These are phyloP conservation scores for Tricholoma bakamatsutake DNA, from an alignment of 768 basidiomycete species.

Conservation along the genomic window DNA sequence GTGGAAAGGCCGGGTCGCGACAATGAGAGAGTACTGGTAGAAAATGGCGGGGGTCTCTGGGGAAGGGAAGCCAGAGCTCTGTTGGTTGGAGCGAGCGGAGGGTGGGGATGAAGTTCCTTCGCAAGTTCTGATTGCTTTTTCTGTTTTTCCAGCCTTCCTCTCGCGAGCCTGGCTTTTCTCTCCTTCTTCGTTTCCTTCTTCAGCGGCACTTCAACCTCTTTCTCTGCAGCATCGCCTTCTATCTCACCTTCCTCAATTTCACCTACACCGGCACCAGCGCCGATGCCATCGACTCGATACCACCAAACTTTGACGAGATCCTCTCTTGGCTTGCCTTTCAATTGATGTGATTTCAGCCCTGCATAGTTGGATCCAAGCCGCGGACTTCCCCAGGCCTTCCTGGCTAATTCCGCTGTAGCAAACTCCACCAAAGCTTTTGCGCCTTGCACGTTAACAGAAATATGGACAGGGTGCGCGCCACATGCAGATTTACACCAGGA, in stretches of 20 bases:
- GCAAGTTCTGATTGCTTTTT: conserved; percentile 10
- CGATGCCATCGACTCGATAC: conserved; percentile 39
- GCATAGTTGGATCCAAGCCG: conserved; percentile 28
- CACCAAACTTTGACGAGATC: conserved; percentile 45
- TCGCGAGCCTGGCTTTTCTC: conserved; percentile 20
- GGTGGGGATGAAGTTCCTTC: not conserved
- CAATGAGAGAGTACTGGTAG: not conserved
- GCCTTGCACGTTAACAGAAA: conserved; percentile 34
- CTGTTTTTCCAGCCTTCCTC: conserved; percentile 17
- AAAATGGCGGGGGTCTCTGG: not conserved
- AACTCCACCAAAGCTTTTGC: conserved; percentile 52
- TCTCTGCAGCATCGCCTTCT: conserved; percentile 31
- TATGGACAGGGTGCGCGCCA: conserved; percentile 30
- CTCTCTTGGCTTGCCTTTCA: conserved; percentile 38
- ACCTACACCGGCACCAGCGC: conserved; percentile 33
- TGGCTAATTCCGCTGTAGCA: conserved; percentile 34
- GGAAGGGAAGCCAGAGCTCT: not conserved
- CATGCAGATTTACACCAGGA: conserved; percentile 38
- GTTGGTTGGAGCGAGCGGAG: not conserved
- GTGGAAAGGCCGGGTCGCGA: not conserved
- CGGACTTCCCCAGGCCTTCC: conserved; percentile 45
- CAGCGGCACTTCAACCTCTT: conserved; percentile 13
- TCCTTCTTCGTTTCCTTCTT: conserved; percentile 28
- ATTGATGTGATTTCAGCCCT: conserved; percentile 27
- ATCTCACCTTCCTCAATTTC: conserved; percentile 49